Evolutionary conservation across 1,284 basidiomycete species (phyloP).

Genomic region (Ceratobasidium sp.): DNA sequence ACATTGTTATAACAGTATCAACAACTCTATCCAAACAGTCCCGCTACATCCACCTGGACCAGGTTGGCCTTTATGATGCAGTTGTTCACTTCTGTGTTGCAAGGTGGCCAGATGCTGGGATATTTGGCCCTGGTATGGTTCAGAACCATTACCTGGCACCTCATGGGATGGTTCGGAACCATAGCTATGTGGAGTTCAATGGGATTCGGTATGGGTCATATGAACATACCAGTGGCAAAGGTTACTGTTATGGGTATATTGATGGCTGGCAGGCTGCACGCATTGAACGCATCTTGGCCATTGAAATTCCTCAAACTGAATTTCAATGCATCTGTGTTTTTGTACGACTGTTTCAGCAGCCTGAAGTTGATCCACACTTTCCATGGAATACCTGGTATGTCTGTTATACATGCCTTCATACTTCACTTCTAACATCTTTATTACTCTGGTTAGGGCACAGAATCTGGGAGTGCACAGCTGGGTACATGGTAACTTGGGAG

Average conservation of each 20-base stretch:
- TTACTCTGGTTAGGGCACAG: not conserved
- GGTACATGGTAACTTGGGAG: not conserved
- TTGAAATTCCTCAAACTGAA: not conserved
- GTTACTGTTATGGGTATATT: constrained; percentile 28
- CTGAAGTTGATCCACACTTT: not conserved
- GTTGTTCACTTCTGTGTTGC: constrained; percentile 17
- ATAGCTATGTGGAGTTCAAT: constrained; percentile 35
- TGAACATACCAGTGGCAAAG: constrained; percentile 24
- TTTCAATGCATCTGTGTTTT: not conserved
- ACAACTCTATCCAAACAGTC: not conserved
- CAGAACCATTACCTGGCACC: constrained; percentile 13
- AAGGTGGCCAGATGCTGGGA: constrained; percentile 25
- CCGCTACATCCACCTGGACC: not conserved
- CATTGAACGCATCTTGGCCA: constrained; percentile 11
- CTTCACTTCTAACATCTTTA: not conserved
- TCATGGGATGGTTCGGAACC: not conserved
- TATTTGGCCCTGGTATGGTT: constrained; percentile 26
- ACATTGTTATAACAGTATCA: no score
- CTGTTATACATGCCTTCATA: not conserved
- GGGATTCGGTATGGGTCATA: constrained; percentile 10
- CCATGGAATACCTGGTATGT: constrained; percentile 31
- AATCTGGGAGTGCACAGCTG: constrained; percentile 20
- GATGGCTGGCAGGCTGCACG: not conserved
- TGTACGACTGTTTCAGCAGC: not conserved
- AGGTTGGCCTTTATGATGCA: not conserved